Evolutionary conservation across 2,329 filamentous ascomycete genomes (phyloP).

Genomic region (Cordyceps cicadae): DNA sequence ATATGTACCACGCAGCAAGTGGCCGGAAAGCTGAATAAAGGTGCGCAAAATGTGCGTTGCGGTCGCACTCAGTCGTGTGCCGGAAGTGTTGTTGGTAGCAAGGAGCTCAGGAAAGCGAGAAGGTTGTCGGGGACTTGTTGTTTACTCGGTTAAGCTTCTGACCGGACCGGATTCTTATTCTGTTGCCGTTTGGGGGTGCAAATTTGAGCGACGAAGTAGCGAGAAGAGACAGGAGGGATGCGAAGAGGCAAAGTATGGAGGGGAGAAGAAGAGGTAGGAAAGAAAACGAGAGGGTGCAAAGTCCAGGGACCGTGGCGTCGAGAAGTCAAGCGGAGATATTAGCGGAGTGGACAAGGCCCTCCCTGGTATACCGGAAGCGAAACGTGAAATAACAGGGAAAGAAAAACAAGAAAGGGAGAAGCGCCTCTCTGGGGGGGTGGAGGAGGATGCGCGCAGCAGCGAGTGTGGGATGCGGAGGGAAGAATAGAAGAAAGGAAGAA

Average conservation of each 20-base stretch:
- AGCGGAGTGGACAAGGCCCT: conserved; percentile 5
- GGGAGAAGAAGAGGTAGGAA: neutral
- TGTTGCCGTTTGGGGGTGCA: neutral
- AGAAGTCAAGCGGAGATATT: conserved; percentile 3
- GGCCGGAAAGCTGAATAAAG: neutral
- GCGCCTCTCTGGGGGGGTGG: neutral
- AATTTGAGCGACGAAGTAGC: neutral
- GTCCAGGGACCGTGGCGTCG: conserved; percentile 3
- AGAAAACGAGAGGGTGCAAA: neutral
- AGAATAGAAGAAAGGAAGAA: neutral
- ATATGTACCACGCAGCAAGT: neutral
- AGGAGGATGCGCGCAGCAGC: neutral
- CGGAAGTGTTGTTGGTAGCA: neutral
- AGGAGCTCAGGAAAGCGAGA: neutral
- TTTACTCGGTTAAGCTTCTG: neutral
- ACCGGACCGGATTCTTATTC: neutral
- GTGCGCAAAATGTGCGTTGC: neutral
- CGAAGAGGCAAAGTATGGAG: neutral
- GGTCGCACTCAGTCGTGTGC: neutral
- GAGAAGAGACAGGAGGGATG: neutral
- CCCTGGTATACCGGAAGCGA: conserved; percentile 7
- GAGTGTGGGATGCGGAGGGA: conserved; percentile 4
- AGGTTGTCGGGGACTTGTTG: neutral
- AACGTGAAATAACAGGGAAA: conserved; percentile 1
- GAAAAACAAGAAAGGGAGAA: neutral